Conservation (phyloP, 495 filamentous ascomycete species). For the Penicillium paradoxum region DNA sequence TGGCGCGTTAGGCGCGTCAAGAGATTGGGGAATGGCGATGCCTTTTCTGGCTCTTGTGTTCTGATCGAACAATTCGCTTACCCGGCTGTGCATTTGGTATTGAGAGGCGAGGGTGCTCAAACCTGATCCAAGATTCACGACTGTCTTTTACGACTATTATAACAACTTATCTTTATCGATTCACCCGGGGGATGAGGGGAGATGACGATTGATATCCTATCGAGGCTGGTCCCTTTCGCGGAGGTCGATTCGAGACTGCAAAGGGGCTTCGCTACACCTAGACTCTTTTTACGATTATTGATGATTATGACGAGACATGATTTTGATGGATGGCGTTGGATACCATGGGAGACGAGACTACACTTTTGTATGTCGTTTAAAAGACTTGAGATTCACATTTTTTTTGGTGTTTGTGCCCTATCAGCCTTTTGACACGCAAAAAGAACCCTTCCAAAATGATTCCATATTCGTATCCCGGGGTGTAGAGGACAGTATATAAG, state of each 20-base stretch:
- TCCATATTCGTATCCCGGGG: not conserved
- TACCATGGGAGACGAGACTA: not conserved
- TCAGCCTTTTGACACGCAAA: not conserved
- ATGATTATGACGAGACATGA: constrained; percentile 12
- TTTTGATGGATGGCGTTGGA: constrained; percentile 1
- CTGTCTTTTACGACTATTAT: not conserved
- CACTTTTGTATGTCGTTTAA: not conserved
- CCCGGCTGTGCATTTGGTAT: not conserved
- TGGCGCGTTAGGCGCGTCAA: not conserved
- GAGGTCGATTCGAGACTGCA: not conserved
- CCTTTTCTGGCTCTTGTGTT: not conserved
- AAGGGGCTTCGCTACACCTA: constrained; percentile 1
- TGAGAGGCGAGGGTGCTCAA: not conserved
- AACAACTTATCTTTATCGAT: not conserved
- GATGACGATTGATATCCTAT: not conserved
- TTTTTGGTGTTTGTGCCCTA: not conserved
- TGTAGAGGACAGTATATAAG: not conserved
- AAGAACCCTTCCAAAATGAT: not conserved
- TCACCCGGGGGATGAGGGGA: no score
- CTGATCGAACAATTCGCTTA: not conserved
- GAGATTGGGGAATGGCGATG: not conserved
- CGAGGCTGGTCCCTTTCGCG: not conserved
- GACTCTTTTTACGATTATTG: constrained; percentile 7
- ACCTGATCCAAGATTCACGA: not conserved
- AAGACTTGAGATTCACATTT: constrained; percentile 3